A percentile compares a stretch with the other conserved stretches of the same genome.
Conservation (phyloP, 2,329 filamentous ascomycete genomes). For the Fusarium nodosum region DNA sequence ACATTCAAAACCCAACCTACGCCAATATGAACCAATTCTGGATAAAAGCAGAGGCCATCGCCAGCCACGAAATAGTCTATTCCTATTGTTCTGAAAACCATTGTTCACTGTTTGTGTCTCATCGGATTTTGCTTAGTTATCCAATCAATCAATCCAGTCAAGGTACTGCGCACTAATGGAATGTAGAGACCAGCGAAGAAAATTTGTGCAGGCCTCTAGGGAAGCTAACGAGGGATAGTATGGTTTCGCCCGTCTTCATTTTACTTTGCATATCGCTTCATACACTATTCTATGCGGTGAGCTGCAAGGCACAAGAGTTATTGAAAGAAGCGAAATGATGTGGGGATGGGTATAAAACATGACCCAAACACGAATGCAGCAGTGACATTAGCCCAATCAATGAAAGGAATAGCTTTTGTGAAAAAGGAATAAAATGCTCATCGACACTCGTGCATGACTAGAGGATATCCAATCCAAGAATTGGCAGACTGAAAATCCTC, state of each 20-base stretch:
- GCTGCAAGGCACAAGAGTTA: conserved; percentile 37
- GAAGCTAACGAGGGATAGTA: conserved; percentile 27
- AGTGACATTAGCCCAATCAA: conserved; percentile 5
- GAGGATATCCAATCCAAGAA: conserved; percentile 16
- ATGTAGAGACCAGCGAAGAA: background rate
- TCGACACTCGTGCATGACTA: conserved; percentile 37
- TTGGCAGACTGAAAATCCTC: background rate
- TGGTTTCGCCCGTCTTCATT: conserved; percentile 40
- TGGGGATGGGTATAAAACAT: conserved; percentile 33
- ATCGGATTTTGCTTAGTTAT: conserved; percentile 8
- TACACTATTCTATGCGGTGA: conserved; percentile 42
- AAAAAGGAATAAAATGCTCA: conserved; percentile 31
- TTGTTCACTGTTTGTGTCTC: conserved; percentile 20
- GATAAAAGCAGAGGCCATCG: conserved; percentile 27
- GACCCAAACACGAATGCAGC: conserved; percentile 26
- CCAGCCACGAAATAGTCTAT: conserved; percentile 31
- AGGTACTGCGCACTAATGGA: background rate
- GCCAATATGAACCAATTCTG: conserved; percentile 1
- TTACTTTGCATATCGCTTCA: conserved; percentile 45
- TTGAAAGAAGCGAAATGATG: conserved; percentile 44
- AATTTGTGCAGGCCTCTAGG: conserved; percentile 29
- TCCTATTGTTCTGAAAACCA: conserved; percentile 29
- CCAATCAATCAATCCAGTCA: conserved; percentile 15
- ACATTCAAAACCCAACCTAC: conserved; percentile 16
- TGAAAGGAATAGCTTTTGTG: conserved; percentile 13